A percentile compares a stretch with the other conserved stretches of the same genome.
These are phyloP conservation scores for Ophiostoma sp. DNA, from an alignment of 2,329 filamentous ascomycete species.

Conservation along the genomic window DNA sequence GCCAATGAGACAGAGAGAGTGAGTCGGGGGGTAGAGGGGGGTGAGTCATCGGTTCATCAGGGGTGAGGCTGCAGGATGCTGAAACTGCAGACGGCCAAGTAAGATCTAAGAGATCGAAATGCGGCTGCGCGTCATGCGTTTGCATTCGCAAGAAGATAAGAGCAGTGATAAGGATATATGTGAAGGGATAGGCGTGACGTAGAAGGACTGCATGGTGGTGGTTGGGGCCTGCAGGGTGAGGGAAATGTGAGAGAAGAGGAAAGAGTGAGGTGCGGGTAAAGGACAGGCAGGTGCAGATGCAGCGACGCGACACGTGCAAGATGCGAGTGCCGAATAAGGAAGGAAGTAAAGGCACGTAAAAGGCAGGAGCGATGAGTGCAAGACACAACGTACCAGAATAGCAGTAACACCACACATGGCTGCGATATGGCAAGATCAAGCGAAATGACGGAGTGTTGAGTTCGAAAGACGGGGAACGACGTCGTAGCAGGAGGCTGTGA, in stretches of 20 bases:
- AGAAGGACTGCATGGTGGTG: neutral
- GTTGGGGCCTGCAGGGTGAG: neutral
- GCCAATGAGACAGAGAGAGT: too few relatives aligned
- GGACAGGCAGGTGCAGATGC: neutral
- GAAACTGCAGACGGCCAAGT: neutral
- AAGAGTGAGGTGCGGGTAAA: neutral
- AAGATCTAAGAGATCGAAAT: neutral
- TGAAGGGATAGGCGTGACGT: constrained; percentile 2
- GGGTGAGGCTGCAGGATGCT: too few relatives aligned
- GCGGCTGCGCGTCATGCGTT: neutral
- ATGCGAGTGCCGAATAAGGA: neutral
- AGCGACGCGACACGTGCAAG: neutral
- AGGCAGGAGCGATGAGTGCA: neutral
- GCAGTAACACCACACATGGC: constrained; percentile 25
- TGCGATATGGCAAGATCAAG: neutral
- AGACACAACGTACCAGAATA: constrained; percentile 20
- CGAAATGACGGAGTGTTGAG: neutral
- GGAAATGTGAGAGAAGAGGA: neutral
- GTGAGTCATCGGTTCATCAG: too few relatives aligned
- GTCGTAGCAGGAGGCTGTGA: neutral
- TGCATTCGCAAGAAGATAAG: neutral
- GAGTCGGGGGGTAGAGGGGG: neutral
- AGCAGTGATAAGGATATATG: neutral
- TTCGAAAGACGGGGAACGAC: neutral
- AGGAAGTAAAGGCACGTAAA: neutral